These are phyloP conservation scores for Neoboletus brunneissimus DNA, from an alignment of 768 basidiomycete genomes.

Conservation along the genomic window DNA sequence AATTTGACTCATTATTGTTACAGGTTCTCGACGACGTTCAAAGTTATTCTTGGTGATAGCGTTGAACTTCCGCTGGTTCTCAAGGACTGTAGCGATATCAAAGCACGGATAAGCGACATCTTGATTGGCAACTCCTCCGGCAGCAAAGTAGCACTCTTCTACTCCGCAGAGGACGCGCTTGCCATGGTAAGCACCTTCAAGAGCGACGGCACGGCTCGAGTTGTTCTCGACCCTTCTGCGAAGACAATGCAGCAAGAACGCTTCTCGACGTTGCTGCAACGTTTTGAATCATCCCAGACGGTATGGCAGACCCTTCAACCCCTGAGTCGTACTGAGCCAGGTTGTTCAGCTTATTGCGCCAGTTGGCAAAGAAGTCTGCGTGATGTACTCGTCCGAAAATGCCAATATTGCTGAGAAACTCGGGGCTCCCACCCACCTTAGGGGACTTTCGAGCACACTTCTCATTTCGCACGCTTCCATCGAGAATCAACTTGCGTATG, in stretches of 20 bases:
- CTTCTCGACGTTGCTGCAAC: slow-evolving; percentile 48
- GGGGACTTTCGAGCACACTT: slow-evolving; percentile 42
- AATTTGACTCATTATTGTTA: slow-evolving; percentile 1
- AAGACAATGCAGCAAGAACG: slow-evolving; percentile 42
- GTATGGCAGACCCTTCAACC: slow-evolving; percentile 34
- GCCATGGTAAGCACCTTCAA: slow-evolving; percentile 53
- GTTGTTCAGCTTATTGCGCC: slow-evolving; percentile 53
- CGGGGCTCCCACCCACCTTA: slow-evolving; percentile 45
- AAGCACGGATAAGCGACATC: slow-evolving; percentile 37
- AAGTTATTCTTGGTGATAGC: slow-evolving; percentile 48
- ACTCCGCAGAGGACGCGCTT: slow-evolving; percentile 44
- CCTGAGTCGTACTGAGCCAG: neutral
- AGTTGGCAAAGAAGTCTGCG: slow-evolving; percentile 50
- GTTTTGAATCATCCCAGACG: slow-evolving; percentile 51
- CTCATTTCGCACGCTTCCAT: slow-evolving; percentile 58
- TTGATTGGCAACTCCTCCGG: slow-evolving; percentile 35
- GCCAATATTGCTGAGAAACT: slow-evolving; percentile 44
- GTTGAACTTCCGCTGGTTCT: slow-evolving; percentile 51
- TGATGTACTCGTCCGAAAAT: slow-evolving; percentile 57
- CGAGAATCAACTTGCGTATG: slow-evolving; percentile 58
- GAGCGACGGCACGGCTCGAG: slow-evolving; percentile 48
- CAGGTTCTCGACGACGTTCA: slow-evolving; percentile 37
- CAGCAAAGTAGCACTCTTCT: slow-evolving; percentile 61
- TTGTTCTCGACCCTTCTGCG: slow-evolving; percentile 39
- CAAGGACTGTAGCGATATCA: slow-evolving; percentile 36